Evolutionary conservation across 2,329 filamentous ascomycete species (phyloP), one percentile per base, ranked within the genome.

Genomic region (Reticulascus tulasneorum): DNA sequence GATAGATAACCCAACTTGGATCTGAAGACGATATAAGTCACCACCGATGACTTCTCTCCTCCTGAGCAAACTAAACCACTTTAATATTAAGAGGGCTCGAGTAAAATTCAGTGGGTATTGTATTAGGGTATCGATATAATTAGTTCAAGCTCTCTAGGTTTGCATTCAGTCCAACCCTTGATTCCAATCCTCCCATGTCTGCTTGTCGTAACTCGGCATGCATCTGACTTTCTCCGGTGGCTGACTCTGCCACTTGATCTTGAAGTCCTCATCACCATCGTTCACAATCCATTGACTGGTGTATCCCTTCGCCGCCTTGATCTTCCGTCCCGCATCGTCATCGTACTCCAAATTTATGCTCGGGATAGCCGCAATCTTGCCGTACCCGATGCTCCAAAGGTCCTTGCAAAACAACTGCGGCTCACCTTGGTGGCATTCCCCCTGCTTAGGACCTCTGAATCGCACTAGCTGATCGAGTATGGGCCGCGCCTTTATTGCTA

Each of bases 341-440:
- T 63, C 63, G 47, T 80, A 79, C 40, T 69, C 74, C 3, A 80
- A 52, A 44, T 75, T 77, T 4, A 80, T 66, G 4, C 61, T 64
- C 0, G 76, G 75, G 9, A 79, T 61, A 1, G 77, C 71, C 0
- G 75, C 74, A 42, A 79, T 74, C 46, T 65, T 73, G 10, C 67
- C 61, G 40, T 64, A 65, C 3, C 71, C 71, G 6, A 51, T 44
- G 11, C 47, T 60, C 71, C 75, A 80, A 46, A 79, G 37, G 42
- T 80, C 75, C 39, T 78, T 79, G 44, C 70, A 73, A 27, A 79
- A 71, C 9, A 78, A 48, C 35, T 67, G 64, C 2, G 75, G 72
- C 50, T 80, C 76, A 4, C 74, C 74, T 42, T 71, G 66, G 9
- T 51, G 59, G 38, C 75, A 80, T 48, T 79, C 76, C 5, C 51